Evolutionary conservation across 2,329 filamentous ascomycete species (phyloP), one percentile per base, ranked within the genome.

Genomic region (Fusarium annulatum): DNA sequence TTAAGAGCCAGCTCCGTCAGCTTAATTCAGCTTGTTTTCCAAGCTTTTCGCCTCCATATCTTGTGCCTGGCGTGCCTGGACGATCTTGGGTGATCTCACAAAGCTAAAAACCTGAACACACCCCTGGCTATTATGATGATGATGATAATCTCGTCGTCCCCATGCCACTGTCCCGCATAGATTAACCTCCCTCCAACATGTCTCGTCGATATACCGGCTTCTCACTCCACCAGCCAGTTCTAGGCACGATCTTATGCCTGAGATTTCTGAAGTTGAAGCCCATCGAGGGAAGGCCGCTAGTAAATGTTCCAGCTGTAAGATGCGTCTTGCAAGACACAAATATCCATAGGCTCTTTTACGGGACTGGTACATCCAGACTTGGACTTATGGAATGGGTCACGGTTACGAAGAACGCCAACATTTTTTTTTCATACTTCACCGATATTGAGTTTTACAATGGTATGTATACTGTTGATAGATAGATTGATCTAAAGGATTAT

Each of bases 1-100:
- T 30, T 23, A 28, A 64, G 33, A 55, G 49, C 23, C 23, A 39
- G 28, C 42, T 49, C n/a, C 36, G 18, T 23, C 21, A 42, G 36
- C 46, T 56, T 34, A 42, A 63, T 64, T 42, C 59, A 66, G 34
- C 48, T 57, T 46, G 45, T 43, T 53, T 67, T 45, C 59, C 62
- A 59, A 64, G 67, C 62, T 68, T 73, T 53, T 43, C 45, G 45
- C 59, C 56, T 67, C 48, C 67, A 71, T 73, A 61, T 56, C 55
- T 72, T 46, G 71, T 70, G 53, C 67, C 67, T 70, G 67, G 60
- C 42, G 67, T 73, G 34, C 71, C 71, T 73, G 67, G 59, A 56
- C 43, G 59, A 73, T 68, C 49, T 62, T 45, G 41, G 49, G 33
- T 65, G 66, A 72, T 61, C 71, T 57, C 60, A 52, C 48, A 33